Evolutionary conservation across 2,329 filamentous ascomycete genomes (phyloP), one percentile per base, ranked within the genome.

Genomic region (Nemania bipapillata): DNA sequence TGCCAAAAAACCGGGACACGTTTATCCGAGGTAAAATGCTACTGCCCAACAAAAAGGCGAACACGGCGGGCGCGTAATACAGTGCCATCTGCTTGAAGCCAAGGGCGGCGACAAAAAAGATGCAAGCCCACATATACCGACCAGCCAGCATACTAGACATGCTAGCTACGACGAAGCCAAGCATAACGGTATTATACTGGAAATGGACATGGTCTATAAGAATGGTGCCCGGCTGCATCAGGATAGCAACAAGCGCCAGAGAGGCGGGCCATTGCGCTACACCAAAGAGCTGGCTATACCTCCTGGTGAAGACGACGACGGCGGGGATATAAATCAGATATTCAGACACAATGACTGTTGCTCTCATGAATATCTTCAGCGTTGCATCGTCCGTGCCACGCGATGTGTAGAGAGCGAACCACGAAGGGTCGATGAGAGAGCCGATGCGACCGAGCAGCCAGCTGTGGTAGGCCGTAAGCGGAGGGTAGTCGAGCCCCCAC

Each of bases 71-170:
- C 2, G 96, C 94, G 80, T 97, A 99, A 83, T 98, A 99, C 17
- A 99, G 86, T 0, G 95, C 95, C 96, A 99, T 99, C 80, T 99
- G 96, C 84, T 99, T 99, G 85, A 98, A 99, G 5, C 93, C 93
- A n/a, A 99, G 84, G 2, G 95, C 92, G 17, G 88, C 89, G 6
- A 99, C 96, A 75, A 99, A 99, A 83, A 97, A 97, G 67, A 97
- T 88, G 70, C 93, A 94, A 28, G 92, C 89, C 94, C 95, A 97
- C 70, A 96, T 87, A 75, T 91, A 91, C 56, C 94, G 88, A 3
- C 92, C 92, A 2, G 94, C 93, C 58, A 97, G 81, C 82, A 98
- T 91, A 79, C 92, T 96, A 49, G 95, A 96, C 83, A 97, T 89
- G 75, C 91, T 93, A 0, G 93, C 93, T 32, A 96, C 84, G 9